Percentiles rank a stretch among this genome's conserved stretches.
Evolutionary conservation across 192 early-diverging fungal species (phyloP).

Genomic region (Cladochytrium replicatum): DNA sequence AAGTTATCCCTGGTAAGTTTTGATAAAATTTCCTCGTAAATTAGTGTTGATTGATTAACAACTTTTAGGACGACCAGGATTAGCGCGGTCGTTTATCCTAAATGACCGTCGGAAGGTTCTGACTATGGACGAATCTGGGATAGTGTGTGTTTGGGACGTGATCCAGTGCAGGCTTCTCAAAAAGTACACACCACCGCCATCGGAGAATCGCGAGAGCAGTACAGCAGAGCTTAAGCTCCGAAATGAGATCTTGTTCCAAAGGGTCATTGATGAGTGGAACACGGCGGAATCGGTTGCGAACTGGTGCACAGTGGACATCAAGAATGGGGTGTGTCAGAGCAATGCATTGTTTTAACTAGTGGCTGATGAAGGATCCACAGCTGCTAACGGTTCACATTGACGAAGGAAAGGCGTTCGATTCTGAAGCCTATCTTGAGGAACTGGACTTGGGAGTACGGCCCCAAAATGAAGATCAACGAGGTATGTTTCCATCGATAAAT

Average conservation of each 20-base stretch:
- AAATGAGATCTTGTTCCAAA: slow-evolving; percentile 27
- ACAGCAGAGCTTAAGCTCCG: neutral
- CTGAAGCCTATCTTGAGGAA: slow-evolving; percentile 86
- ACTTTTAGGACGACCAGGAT: too few relatives aligned
- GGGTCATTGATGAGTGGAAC: slow-evolving; percentile 46
- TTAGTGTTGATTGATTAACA: too few relatives aligned
- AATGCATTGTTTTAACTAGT: neutral
- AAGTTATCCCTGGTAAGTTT: too few relatives aligned
- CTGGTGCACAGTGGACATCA: slow-evolving; percentile 91
- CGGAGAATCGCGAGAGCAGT: too few relatives aligned
- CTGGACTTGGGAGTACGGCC: slow-evolving; percentile 38
- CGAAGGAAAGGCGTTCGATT: slow-evolving; percentile 67
- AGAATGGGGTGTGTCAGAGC: slow-evolving; percentile 60
- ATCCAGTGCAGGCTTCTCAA: slow-evolving; percentile 49
- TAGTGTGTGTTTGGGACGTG: slow-evolving; percentile 87
- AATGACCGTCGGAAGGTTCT: slow-evolving; percentile 80
- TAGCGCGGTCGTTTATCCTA: slow-evolving; percentile 62
- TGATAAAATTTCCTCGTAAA: too few relatives aligned
- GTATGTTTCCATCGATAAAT: too few relatives aligned
- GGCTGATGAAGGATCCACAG: too few relatives aligned
- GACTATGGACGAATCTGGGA: slow-evolving; percentile 69
- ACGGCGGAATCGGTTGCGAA: slow-evolving; percentile 66
- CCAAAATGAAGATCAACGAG: slow-evolving; percentile 58
- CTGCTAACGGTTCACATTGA: slow-evolving; percentile 88
- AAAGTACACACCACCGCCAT: slow-evolving; percentile 7